phyloP scores from a whole-genome alignment of 805 yeast genomes.

The Hanseniaspora lindneri region DNA sequence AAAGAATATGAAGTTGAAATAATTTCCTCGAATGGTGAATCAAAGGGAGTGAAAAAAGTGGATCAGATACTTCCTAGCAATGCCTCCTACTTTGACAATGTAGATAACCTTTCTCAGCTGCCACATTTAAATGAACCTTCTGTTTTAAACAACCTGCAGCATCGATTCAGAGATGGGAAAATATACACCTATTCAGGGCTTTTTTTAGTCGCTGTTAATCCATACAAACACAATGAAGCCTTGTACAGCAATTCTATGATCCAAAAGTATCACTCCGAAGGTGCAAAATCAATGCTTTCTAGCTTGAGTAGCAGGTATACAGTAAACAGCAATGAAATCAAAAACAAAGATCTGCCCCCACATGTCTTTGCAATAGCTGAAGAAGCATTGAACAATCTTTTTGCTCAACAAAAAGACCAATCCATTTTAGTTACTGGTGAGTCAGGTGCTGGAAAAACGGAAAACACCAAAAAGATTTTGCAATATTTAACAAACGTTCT shows the following conservation, averaged over 20 bases:
- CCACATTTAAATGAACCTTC: conserved; percentile 92
- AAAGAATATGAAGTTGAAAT: conserved; percentile 31
- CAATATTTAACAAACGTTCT: conserved; percentile 81
- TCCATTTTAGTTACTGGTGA: conserved; percentile 96
- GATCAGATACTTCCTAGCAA: conserved; percentile 36
- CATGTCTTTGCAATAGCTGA: conserved; percentile 89
- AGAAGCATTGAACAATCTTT: conserved; percentile 65
- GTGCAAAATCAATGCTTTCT: conserved; percentile 22
- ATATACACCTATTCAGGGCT: conserved; percentile 93
- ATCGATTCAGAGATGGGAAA: conserved; percentile 63
- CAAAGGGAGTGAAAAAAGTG: conserved; percentile 7
- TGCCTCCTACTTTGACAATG: conserved; percentile 80
- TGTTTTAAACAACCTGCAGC: conserved; percentile 70
- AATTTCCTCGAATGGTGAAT: not conserved
- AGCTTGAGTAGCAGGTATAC: not conserved
- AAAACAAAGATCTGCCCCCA: conserved; percentile 36
- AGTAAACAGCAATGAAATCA: not conserved
- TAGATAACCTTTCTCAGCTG: conserved; percentile 89
- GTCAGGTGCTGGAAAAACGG: conserved; percentile 98
- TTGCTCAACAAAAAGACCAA: conserved; percentile 62
- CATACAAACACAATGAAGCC: conserved; percentile 64
- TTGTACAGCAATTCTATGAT: conserved; percentile 51
- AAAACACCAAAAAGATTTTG: conserved; percentile 86
- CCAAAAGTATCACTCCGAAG: conserved; percentile 37
- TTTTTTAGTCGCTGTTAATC: conserved; percentile 89